phyloP scores from a whole-genome alignment of 768 basidiomycete species.

The Kwoniella dendrophila region DNA sequence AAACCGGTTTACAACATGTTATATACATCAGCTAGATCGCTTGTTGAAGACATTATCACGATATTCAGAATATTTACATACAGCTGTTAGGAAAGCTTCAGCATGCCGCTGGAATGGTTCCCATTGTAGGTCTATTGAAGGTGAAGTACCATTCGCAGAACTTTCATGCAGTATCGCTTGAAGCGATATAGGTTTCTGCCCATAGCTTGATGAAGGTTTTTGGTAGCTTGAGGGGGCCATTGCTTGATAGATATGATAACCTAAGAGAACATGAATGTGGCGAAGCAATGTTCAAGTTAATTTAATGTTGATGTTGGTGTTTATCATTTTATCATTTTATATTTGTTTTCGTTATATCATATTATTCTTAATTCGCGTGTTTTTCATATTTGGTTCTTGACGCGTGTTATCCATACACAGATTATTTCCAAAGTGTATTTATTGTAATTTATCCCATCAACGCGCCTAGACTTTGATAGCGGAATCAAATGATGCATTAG shows the following conservation, averaged over 20 bases:
- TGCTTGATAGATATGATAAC: neutral
- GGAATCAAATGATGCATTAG: conserved; percentile 7
- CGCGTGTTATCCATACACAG: neutral
- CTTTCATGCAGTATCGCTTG: conserved; percentile 32
- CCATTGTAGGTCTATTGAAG: conserved; percentile 45
- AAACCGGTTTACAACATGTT: neutral
- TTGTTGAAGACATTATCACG: conserved; percentile 17
- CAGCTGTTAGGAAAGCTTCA: conserved; percentile 45
- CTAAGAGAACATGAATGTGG: neutral
- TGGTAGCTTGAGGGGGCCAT: neutral
- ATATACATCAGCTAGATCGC: neutral
- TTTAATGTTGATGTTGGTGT: neutral
- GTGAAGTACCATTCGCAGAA: conserved; percentile 12
- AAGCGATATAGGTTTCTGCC: conserved; percentile 26
- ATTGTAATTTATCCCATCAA: conserved; percentile 14
- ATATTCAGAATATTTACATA: conserved; percentile 26
- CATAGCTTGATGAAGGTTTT: conserved; percentile 15
- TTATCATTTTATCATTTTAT: neutral
- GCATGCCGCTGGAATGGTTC: conserved; percentile 47
- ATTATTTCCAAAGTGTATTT: neutral
- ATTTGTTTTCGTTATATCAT: neutral
- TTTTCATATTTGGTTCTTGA: neutral
- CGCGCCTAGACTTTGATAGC: neutral
- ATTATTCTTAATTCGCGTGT: neutral
- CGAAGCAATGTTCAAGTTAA: neutral